Evolutionary conservation across 805 yeast genomes (phyloP).

Genomic region (Yamadazyma sp.): DNA sequence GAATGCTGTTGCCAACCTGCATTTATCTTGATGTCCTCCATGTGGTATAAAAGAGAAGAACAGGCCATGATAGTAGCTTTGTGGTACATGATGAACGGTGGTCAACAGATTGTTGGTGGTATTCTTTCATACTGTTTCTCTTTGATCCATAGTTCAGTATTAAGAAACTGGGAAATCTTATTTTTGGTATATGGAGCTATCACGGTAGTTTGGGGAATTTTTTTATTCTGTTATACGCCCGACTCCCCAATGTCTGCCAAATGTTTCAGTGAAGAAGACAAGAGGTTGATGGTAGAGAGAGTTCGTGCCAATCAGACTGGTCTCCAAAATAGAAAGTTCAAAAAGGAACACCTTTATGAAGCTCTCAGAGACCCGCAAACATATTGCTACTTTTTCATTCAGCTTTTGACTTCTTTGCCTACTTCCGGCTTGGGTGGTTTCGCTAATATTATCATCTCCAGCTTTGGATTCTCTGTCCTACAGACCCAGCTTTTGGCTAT

Average conservation of each 20-base stretch:
- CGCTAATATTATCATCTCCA: conserved; percentile 49
- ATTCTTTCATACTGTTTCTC: conserved; percentile 50
- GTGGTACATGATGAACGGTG: conserved; percentile 59
- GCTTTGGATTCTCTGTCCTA: conserved; percentile 49
- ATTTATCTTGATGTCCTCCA: conserved; percentile 54
- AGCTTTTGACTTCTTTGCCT: conserved; percentile 46
- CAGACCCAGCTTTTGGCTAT: conserved; percentile 50
- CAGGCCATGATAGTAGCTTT: conserved; percentile 52
- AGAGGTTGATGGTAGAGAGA: conserved; percentile 43
- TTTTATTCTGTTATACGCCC: conserved; percentile 47
- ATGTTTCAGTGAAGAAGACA: conserved; percentile 44
- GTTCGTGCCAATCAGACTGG: conserved; percentile 53
- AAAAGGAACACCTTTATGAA: conserved; percentile 45
- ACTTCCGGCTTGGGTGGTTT: conserved; percentile 55
- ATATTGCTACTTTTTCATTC: conserved; percentile 47
- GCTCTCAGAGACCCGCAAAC: conserved; percentile 47
- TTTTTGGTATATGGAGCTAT: conserved; percentile 56
- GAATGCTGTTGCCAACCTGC: conserved; percentile 59
- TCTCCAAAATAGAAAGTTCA: conserved; percentile 47
- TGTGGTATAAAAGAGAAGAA: conserved; percentile 58
- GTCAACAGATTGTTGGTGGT: conserved; percentile 52
- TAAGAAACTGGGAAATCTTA: conserved; percentile 60
- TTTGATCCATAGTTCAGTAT: conserved; percentile 39
- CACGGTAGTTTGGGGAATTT: conserved; percentile 50
- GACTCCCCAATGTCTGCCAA: conserved; percentile 41